Evolutionary conservation across 2,329 filamentous ascomycete genomes (phyloP), one percentile per base, ranked within the genome.

Genomic region (Colletotrichum viniferum): DNA sequence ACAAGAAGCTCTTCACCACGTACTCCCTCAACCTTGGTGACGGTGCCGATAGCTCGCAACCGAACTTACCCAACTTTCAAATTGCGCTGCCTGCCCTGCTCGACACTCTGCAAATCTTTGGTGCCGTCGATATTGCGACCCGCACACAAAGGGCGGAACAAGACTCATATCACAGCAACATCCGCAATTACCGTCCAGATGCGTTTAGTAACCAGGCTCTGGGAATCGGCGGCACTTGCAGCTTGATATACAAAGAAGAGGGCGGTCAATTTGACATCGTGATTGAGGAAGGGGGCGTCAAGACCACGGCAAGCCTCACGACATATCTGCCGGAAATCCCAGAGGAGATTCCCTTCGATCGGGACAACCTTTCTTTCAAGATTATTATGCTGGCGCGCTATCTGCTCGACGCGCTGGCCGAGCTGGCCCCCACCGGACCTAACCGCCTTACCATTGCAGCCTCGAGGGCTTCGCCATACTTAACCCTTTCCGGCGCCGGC

Each of bases 41-140:
- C 7, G 82, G 81, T 13, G 82, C 85, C 16, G 85, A 87, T 24
- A 85, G 85, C 6, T 84, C 85, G 21, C 81, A 83, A 0, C 73
- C 82, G 1, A 83, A 87, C 5, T 88, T 91, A 34, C 93, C 95
- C 9, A 91, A 90, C 67, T 99, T 99, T 82, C 94, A 97, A 82
- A 93, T 98, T 78, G 97, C 96, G 3, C 90, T 99, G 10, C 90
- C 93, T 6, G 95, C 96, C 21, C 90, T 99, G 4, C 91, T 99
- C 69, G 97, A 98, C 85, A 98, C 96, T 0, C 89, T 99, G 9
- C 96, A 98, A 81, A 98, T 99, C 65, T 98, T 99, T 81, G 95
- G 95, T 65, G 92, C 96, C n/a, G 91, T 96, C 61, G 94, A 95
- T 78, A 88, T 92, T 16, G 87, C 91, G 7, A 88, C 87, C 55